phyloP scores from a whole-genome alignment of 2,329 filamentous ascomycete species.

The Xylaria multiplex region DNA sequence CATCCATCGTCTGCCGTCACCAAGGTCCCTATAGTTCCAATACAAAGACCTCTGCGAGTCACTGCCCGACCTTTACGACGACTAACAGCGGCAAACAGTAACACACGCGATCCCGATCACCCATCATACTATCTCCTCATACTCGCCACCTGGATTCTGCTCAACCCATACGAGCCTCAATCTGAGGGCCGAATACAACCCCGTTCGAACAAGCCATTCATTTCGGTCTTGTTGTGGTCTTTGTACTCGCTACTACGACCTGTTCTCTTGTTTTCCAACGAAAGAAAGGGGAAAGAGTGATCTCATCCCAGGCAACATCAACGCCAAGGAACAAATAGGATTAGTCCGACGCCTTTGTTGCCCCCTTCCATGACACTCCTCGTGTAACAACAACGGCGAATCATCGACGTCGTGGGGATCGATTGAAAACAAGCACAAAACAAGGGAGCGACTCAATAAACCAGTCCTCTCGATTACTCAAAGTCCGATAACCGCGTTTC shows the following conservation, averaged over 20 bases:
- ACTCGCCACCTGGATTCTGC: slow-evolving; percentile 3
- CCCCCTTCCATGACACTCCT: slow-evolving; percentile 30
- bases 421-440: slow-evolving; percentile 6
- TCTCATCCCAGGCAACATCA: background rate
- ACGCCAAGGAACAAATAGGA: slow-evolving; percentile 5
- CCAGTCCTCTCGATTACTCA: background rate
- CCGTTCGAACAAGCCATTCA: slow-evolving; percentile 15
- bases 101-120: background rate
- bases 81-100: slow-evolving; percentile 7
- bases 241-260: slow-evolving; percentile 20
- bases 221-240: slow-evolving; percentile 20
- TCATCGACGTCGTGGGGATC: slow-evolving; percentile 25
- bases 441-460: slow-evolving; percentile 1
- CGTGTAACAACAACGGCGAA: slow-evolving; percentile 29
- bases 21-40: slow-evolving; percentile 8
- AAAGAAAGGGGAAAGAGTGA: slow-evolving; percentile 20
- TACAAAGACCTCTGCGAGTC: slow-evolving; percentile 20
- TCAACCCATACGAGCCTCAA: slow-evolving; percentile 5
- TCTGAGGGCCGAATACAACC: slow-evolving; percentile 5
- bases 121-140: slow-evolving; percentile 10
- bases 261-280: slow-evolving; percentile 13
- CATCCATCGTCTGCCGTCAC: slow-evolving; percentile 9
- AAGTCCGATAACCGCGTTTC: background rate
- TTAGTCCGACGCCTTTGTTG: slow-evolving; percentile 6
- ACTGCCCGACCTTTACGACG: slow-evolving; percentile 19